Conservation (phyloP, 2,329 filamentous ascomycete genomes). For the Incumbomyces lentus region DNA sequence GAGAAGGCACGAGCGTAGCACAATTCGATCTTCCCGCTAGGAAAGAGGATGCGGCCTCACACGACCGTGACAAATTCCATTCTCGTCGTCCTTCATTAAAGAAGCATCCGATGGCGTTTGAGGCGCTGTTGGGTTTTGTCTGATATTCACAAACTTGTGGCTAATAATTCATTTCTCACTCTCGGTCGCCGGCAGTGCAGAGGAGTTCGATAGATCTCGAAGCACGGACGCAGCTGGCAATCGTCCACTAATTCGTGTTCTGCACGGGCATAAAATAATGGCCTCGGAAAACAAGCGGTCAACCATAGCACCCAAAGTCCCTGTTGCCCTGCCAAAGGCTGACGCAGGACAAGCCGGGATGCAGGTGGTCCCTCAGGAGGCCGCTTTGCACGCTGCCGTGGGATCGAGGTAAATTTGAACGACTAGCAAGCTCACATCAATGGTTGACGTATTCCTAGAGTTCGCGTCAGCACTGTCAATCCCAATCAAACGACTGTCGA, state of each 20-base stretch:
- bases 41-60: too few species aligned
- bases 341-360: constrained; percentile 31
- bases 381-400: constrained; percentile 48
- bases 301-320: constrained; percentile 41
- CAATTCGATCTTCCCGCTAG: too few species aligned
- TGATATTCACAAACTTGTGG: too few species aligned
- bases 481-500: constrained; percentile 44
- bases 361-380: constrained; percentile 39
- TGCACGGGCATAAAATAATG: constrained; percentile 13
- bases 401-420: constrained; percentile 46
- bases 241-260: not conserved
- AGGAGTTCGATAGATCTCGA: not conserved
- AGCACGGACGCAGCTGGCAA: not conserved
- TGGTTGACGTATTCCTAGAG: constrained; percentile 28
- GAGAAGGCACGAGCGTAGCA: too few species aligned
- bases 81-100: too few species aligned
- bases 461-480: constrained; percentile 47
- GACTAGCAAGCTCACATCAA: not conserved
- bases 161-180: not conserved
- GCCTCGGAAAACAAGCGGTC: constrained; percentile 47
- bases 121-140: too few species aligned
- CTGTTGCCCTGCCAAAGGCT: constrained; percentile 40
- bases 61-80: too few species aligned
- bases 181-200: not conserved
- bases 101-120: too few species aligned